Evolutionary conservation across 2,329 filamentous ascomycete species (phyloP), one percentile per base, ranked within the genome.

Genomic region (Calonectria fujianensis): DNA sequence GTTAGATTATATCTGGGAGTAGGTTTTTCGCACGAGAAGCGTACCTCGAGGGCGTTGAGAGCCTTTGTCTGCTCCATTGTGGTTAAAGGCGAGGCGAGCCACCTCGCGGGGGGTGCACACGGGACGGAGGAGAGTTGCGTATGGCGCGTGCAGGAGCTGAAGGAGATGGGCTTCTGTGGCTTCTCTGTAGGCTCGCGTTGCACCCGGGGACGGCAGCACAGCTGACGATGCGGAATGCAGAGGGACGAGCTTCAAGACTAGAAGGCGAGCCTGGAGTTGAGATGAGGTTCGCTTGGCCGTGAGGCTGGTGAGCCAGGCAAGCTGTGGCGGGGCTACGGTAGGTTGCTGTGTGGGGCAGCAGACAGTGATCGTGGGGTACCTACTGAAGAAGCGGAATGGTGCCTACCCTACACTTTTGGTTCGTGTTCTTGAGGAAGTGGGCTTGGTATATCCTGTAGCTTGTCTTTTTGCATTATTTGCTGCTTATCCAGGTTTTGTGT

Each of bases 51-150:
- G 70, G 92, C 91, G 79, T 92, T 92, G 48, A 93, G 85, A 76
- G 92, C 91, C 83, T 92, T 93, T 69, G 87, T 91, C 85, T 96
- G 94, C 87, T 95, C 94, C 94, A 96, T 96, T 67, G 54, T 86
- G 79, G 61, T 66, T 69, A 73, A 61, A 48, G 41, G 77, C 48
- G 75, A 82, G 79, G 78, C 79, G 75, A 65, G 72, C 76, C 76
- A 77, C 79, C 80, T 81, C 76, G 64, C 73, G 29, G 59, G 67
- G 31, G 39, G 20, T 52, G 31, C 52, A 70, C 67, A 68, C 59
- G 66, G 37, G 35, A 63, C 57, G 70, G 41, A 65, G 72, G 29
- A 54, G 52, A 41, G 32, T 35, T 61, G 48, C 35, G 27, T 29
- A 37, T 59, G 45, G 39, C 37, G 63, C 31, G 27, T 51, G 13